Base-by-base conservation (phyloP, 495 filamentous ascomycete genomes). In the Penicillium coprophilum region DNA sequence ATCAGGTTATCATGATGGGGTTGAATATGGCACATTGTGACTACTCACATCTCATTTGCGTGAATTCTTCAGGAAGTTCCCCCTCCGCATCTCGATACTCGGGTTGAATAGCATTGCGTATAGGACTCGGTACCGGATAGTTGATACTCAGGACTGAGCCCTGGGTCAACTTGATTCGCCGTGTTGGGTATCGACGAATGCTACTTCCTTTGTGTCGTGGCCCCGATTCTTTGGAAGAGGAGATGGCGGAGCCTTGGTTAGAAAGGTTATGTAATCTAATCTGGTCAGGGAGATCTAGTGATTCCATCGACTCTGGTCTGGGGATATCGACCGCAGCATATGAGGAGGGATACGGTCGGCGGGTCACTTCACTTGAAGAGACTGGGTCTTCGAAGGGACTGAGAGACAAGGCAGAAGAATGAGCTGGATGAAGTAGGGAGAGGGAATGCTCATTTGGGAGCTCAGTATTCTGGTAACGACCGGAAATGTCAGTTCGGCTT, bases 71-170 rank as follows among this genome's bases (percentile, higher is more conserved):
- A 68, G 83, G 91, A 43, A 53, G 52, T 60, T 90, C 90, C 58
- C 88, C 88, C 72, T 97, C 91, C 23, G 89, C 73, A 64, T 96
- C 89, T 51, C 89, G 80, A 67, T 97, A 98, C 69, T 93, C 90
- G 8, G 88, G 76, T 73, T 98, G 90, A 23, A 97, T 83, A 46
- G 95, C 91, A 70, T 98, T 97, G 68, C 95, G 88, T 68, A 98
- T 97, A 48, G 94, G 92, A 72, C 90, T 95, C 41, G 94, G 94
- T 12, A 96, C 94, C 0, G 95, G 93, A 71, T 98, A 96, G 72
- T 97, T 93, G 61, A 96, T 89, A 73, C 92, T 96, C 64, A 98
- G 81, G 62, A 97, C 94, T 53, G 88, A 89, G 55, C 92, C 92
- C 72, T 97, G 91, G 19, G 91, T 88, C 38, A 98, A 84, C 79